Evolutionary conservation across 495 filamentous ascomycete species (phyloP), one percentile per base, ranked within the genome.

Genomic region (Lichina pygmaea): DNA sequence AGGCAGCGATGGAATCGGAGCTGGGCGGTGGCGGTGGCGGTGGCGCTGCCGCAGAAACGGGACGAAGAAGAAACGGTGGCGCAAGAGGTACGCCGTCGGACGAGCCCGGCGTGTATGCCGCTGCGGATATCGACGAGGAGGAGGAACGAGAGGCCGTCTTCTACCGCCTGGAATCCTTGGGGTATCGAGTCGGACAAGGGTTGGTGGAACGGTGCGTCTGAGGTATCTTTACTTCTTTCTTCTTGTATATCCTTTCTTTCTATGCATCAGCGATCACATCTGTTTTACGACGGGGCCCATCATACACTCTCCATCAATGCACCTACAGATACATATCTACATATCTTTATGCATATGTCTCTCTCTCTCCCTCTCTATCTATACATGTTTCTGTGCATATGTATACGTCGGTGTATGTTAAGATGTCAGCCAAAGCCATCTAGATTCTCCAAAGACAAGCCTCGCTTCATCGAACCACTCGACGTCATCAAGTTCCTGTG

Each of bases 131-230:
- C 16, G 83, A 91, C 52, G 77, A 83, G 41, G 83, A 89, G 32
- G 77, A 83, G 55, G 63, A 78, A 50, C 63, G 76, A 42, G 89
- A 95, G 53, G 73, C 78, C 12, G 80, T 83, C 36, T 86, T 81
- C 53, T 83, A 72, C 52, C 65, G 85, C 44, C 61, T 97, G n/a
- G 91, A 95, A 51, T 64, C 59, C 39, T 56, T 93, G 46, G 89
- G 89, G 16, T 95, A 94, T 62, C 62, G 89, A 41, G 89, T 97
- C 48, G 89, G 89, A 33, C 72, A 92, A 58, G 89, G 91, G 10
- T 67, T 95, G 48, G 84, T 82, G 12, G 89, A 97, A 62, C 69
- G 86, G 84, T 93, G 64, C 43, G 70, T 60, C 38, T 34, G 24
- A 24, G 24, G 24, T 13, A 10, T 41, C 41, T 41, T 33, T 12